A percentile compares a stretch with the other conserved stretches of the same genome.
phyloP scores from a whole-genome alignment of 1,284 basidiomycete species.

The Flammula alnicola region DNA sequence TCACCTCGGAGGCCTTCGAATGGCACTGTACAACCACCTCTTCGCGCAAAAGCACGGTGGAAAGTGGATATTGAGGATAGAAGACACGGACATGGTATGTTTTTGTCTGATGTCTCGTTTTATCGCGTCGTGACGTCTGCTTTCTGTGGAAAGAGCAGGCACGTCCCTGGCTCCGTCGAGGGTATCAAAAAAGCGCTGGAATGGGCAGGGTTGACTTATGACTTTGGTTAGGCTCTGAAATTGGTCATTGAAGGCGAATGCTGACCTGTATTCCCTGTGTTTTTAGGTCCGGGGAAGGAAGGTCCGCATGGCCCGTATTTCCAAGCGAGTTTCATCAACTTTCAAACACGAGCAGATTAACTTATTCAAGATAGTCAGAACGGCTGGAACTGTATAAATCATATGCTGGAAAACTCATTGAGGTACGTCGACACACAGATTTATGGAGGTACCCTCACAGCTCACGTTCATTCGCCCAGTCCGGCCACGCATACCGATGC shows the following conservation, averaged over 20 bases:
- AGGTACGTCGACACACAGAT: constrained; percentile 47
- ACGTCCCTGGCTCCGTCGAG: constrained; percentile 85
- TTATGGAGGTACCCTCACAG: constrained; percentile 1
- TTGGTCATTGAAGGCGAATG: not conserved
- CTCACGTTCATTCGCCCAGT: constrained; percentile 45
- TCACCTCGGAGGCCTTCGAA: constrained; percentile 95
- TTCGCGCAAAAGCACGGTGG: constrained; percentile 83
- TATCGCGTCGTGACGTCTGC: constrained; percentile 8
- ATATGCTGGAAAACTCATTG: constrained; percentile 77
- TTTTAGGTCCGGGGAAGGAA: constrained; percentile 75
- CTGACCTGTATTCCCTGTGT: constrained; percentile 9
- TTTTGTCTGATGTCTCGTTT: not conserved
- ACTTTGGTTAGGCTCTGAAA: constrained; percentile 68
- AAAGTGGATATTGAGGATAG: constrained; percentile 90
- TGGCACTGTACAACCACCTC: constrained; percentile 93
- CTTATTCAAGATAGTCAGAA: constrained; percentile 68
- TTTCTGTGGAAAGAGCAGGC: constrained; percentile 63
- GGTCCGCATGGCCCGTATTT: constrained; percentile 82
- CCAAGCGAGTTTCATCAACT: constrained; percentile 55
- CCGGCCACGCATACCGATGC: constrained; percentile 91
- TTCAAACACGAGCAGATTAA: constrained; percentile 2
- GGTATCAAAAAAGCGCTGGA: constrained; percentile 77
- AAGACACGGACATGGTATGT: constrained; percentile 91
- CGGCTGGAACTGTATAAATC: constrained; percentile 82
- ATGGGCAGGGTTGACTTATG: constrained; percentile 95